Conservation (phyloP, 495 filamentous ascomycete species). For the Xylaria palmicola region DNA sequence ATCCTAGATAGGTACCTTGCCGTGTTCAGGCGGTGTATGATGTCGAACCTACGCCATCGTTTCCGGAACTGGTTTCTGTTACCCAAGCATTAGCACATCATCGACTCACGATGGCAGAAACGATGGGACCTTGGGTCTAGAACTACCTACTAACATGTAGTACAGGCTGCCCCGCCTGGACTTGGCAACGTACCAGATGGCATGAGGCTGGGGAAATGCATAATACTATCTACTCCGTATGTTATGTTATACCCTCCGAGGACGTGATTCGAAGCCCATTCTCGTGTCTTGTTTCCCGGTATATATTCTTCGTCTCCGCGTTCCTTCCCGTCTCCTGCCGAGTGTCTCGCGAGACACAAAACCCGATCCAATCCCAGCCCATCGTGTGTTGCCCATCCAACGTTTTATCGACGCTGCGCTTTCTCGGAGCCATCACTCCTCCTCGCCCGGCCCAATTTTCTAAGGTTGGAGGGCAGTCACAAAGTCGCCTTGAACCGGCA, state of each 20-base stretch:
- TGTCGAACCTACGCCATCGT: not conserved
- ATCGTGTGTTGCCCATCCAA: not conserved
- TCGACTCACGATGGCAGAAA: not conserved
- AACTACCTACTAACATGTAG: not conserved
- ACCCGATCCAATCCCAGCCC: not conserved
- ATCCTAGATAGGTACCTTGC: not conserved
- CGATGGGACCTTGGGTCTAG: not conserved
- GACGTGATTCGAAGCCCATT: not conserved
- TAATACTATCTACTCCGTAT: not conserved
- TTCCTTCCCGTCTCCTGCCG: not conserved
- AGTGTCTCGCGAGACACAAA: too few relatives aligned
- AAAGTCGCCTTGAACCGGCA: too few relatives aligned
- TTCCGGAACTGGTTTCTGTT: not conserved
- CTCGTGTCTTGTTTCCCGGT: not conserved
- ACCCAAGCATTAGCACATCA: not conserved
- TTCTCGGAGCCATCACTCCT: too few relatives aligned
- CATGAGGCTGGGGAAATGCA: not conserved
- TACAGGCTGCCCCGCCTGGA: too few relatives aligned
- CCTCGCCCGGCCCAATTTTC: too few relatives aligned
- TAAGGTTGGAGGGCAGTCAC: too few relatives aligned
- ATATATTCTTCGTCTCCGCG: conserved; percentile 1
- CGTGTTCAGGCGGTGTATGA: not conserved
- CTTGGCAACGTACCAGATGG: too few relatives aligned
- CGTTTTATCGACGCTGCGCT: not conserved
- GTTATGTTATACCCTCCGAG: not conserved